These are phyloP conservation scores for Pythium insidiosum DNA, from an alignment of 352 stramenopile species.

Conservation along the genomic window DNA sequence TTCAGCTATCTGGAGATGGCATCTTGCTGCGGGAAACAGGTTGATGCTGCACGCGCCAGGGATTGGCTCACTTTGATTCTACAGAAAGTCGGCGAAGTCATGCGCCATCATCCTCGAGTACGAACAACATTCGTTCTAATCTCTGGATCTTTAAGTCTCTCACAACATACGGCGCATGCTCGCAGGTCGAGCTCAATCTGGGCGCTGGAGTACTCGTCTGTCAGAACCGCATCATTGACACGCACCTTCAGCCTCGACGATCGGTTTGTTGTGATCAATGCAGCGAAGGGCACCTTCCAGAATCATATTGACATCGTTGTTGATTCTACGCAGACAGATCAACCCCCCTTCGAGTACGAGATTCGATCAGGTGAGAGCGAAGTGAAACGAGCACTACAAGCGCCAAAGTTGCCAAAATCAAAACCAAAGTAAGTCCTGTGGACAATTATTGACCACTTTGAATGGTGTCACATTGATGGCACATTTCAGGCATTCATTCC, in stretches of 20 bases:
- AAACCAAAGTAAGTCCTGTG: too few species aligned
- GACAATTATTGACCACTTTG: too few species aligned
- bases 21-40: constrained; percentile 34
- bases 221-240: constrained; percentile 31
- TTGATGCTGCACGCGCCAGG: constrained; percentile 42
- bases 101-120: constrained; percentile 42
- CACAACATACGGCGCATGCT: background rate
- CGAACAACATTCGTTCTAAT: too few species aligned
- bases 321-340: constrained; percentile 4
- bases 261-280: constrained; percentile 18
- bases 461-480: too few species aligned
- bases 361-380: constrained; percentile 47
- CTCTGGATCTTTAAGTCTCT: too few species aligned
- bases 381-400: constrained; percentile 29
- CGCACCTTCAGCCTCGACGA: constrained; percentile 36
- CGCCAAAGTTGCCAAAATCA: background rate
- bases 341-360: constrained; percentile 24
- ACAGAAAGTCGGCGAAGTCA: constrained; percentile 46
- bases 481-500: constrained; percentile 1
- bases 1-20: constrained; percentile 73
- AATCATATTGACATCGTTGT: background rate
- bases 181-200: constrained; percentile 57
- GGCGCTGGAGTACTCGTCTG: constrained; percentile 51
- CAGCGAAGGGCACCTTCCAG: too few species aligned
- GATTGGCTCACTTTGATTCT: constrained; percentile 48